A percentile compares a stretch with the other conserved stretches of the same genome.
These are phyloP conservation scores for Hymenoscyphus fructigenus DNA, from an alignment of 2,329 filamentous ascomycete genomes.

Conservation along the genomic window DNA sequence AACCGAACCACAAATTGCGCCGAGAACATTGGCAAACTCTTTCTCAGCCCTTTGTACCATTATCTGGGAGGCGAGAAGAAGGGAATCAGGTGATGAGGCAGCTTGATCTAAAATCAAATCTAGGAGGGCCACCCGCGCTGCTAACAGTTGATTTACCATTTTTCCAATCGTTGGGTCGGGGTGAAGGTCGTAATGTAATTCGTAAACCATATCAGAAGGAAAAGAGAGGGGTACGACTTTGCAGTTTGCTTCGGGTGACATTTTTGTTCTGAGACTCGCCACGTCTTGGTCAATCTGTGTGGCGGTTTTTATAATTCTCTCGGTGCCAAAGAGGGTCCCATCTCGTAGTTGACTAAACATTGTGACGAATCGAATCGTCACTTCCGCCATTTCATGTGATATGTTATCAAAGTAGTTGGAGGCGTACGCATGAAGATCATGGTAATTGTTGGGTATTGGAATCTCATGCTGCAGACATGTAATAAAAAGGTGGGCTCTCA, in stretches of 20 bases:
- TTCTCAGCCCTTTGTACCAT: not conserved
- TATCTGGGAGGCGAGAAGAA: not conserved
- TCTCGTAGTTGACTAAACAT: not conserved
- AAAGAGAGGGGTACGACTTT: not conserved
- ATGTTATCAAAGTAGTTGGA: conserved; percentile 34
- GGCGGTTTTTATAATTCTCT: not conserved
- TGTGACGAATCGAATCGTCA: conserved; percentile 3
- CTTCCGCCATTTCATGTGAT: conserved; percentile 9
- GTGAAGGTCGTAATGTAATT: conserved; percentile 19
- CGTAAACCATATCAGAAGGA: conserved; percentile 14
- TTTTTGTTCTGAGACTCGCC: not conserved
- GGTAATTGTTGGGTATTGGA: conserved; percentile 48
- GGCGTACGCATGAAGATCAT: conserved; percentile 43
- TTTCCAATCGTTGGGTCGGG: conserved; percentile 14
- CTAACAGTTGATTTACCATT: conserved; percentile 17
- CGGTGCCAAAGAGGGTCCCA: not conserved
- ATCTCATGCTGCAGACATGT: conserved; percentile 50
- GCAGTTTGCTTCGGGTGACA: not conserved
- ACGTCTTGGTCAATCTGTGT: conserved; percentile 3
- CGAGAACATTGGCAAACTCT: not conserved
- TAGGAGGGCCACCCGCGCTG: conserved; percentile 16
- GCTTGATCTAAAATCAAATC: conserved; percentile 7
- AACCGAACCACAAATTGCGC: conserved; percentile 12
- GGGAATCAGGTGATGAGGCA: not conserved
- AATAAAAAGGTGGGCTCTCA: conserved; percentile 50